phyloP scores from a whole-genome alignment of 192 early-diverging fungal genomes.

The Coemansia sp. region DNA sequence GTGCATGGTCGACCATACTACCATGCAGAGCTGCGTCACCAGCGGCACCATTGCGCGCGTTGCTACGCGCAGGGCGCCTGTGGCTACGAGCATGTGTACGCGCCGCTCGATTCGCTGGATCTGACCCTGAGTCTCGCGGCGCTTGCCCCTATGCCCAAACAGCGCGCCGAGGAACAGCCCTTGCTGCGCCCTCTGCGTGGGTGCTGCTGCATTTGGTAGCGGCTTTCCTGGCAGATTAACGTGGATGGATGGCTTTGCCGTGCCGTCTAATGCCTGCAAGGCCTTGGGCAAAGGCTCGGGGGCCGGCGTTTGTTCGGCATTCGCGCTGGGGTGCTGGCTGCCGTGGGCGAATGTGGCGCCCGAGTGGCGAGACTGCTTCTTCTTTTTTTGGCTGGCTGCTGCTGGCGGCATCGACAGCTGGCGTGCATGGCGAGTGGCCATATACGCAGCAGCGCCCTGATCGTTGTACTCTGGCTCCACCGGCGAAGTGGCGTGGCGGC shows the following conservation, averaged over 20 bases:
- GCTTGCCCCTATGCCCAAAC: background rate
- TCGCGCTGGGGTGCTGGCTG: background rate
- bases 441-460: background rate
- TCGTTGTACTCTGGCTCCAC: background rate
- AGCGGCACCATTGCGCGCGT: constrained; percentile 42
- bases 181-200: background rate
- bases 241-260: background rate
- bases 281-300: background rate
- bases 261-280: background rate
- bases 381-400: background rate
- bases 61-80: constrained; percentile 38
- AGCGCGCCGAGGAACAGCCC: background rate
- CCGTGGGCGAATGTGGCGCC: background rate
- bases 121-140: constrained; percentile 17
- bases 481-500: background rate
- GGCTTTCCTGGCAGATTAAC: no score
- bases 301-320: background rate
- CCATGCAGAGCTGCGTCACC: constrained; percentile 39
- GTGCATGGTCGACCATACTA: constrained; percentile 43
- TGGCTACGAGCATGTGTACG: constrained; percentile 35
- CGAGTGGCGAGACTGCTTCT: background rate
- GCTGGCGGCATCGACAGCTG: constrained; percentile 1
- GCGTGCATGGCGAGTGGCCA: background rate
- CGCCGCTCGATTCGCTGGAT: constrained; percentile 44
- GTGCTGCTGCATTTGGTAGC: background rate